phyloP scores from a whole-genome alignment of 345 rosid species.

The Murraya koenigii region DNA sequence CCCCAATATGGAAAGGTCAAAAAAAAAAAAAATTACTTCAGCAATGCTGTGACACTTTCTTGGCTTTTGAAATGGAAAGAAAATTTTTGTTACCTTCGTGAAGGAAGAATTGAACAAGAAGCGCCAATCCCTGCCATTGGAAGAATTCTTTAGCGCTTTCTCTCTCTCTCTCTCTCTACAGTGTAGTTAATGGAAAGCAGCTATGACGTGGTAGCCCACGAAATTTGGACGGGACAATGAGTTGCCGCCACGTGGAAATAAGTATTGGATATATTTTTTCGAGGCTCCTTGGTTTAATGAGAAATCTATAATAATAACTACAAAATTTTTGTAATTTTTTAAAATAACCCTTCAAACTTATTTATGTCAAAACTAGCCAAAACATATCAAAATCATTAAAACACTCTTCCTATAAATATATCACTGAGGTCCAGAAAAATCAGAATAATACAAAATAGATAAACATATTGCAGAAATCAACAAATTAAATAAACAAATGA shows the following conservation, averaged over 20 bases:
- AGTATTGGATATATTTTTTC: constrained; percentile 20
- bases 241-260: constrained; percentile 51
- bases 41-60: neutral
- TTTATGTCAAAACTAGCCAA: no score
- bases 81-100: constrained; percentile 43
- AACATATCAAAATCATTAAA: no score
- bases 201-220: constrained; percentile 32
- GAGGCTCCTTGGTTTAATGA: neutral
- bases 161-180: neutral
- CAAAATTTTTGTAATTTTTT: no score
- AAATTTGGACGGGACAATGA: constrained; percentile 57
- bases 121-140: constrained; percentile 60
- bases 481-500: no score
- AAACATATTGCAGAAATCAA: no score
- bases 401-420: no score
- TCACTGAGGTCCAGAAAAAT: no score
- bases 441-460: no score
- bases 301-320: no score
- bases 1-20: neutral
- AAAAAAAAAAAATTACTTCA: neutral
- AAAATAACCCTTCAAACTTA: no score
- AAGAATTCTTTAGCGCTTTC: constrained; percentile 6
- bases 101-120: constrained; percentile 47
- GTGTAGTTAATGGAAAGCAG: neutral
- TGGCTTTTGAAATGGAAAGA: neutral